Evolutionary conservation across 1,284 basidiomycete genomes (phyloP).

Genomic region (Taiwanofungus camphoratus): DNA sequence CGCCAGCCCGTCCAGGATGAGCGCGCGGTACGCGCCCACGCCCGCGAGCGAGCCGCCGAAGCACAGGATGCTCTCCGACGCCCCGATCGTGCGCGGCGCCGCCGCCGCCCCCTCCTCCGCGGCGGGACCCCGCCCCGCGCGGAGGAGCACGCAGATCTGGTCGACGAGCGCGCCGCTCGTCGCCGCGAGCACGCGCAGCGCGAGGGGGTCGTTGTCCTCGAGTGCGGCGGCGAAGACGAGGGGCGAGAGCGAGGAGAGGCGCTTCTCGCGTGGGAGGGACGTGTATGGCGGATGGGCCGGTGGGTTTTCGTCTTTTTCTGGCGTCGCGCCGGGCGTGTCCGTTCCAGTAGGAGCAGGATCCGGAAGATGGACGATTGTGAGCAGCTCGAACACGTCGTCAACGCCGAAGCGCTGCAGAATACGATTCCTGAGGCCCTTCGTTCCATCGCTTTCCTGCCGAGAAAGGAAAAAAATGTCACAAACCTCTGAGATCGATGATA

Average conservation of each 20-base stretch:
- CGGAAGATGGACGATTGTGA: slow-evolving; percentile 53
- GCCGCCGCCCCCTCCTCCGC: background rate
- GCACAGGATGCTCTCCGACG: slow-evolving; percentile 55
- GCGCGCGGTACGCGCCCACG: slow-evolving; percentile 48
- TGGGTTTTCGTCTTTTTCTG: slow-evolving; percentile 13
- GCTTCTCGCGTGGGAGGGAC: slow-evolving; percentile 55
- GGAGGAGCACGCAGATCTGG: slow-evolving; percentile 54
- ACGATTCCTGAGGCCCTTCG: slow-evolving; percentile 22
- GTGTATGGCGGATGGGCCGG: slow-evolving; percentile 27
- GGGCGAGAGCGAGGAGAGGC: slow-evolving; percentile 65
- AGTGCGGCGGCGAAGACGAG: slow-evolving; percentile 71
- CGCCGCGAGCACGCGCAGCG: slow-evolving; percentile 47
- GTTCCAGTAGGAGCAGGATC: slow-evolving; percentile 33
- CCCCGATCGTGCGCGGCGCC: slow-evolving; percentile 39
- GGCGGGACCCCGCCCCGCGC: slow-evolving; percentile 25
- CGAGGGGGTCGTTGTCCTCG: slow-evolving; percentile 53
- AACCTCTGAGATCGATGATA: no score
- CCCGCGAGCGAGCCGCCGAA: slow-evolving; percentile 72
- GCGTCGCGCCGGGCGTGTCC: slow-evolving; percentile 15
- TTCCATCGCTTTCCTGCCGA: no score
- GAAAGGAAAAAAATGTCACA: no score
- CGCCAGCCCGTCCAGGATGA: slow-evolving; percentile 55
- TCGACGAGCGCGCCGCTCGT: slow-evolving; percentile 51
- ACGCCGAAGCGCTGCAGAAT: slow-evolving; percentile 55
- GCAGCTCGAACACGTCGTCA: slow-evolving; percentile 51